Base-by-base conservation (phyloP, 805 yeast species). In the Saccharomyces jurei region DNA sequence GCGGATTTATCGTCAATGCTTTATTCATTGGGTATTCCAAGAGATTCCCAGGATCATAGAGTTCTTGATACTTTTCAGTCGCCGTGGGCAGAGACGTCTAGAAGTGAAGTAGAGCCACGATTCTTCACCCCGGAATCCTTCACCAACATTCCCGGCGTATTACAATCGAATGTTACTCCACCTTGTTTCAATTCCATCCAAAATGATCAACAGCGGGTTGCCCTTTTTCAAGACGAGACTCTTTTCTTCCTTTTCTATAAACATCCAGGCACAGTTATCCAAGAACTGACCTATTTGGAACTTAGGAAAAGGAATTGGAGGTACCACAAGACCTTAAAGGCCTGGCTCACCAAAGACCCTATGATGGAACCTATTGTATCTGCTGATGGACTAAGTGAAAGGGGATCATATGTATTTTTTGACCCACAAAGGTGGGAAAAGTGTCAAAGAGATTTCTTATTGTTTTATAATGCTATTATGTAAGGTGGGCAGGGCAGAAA, bases 341-440 rank as follows among this genome's bases (percentile, higher is more conserved):
- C 94, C 51, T 94, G 99, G 99, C 74, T 94, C 56, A 94, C 99
- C 11, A 94, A 94, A 70, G 97, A 90, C 64, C 87, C 96, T 29
- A 81, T 82, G 63, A 83, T 84, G 57, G 98, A 92, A 69, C 97
- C 97, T 1, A 81, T 88, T 14, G 88, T 89, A 56, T 81, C 86
- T 32, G 86, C 85, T 41, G 92, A 87, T 54, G 79, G 76, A 36
- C 53, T 67, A 25, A 89, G 91, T 53, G 99, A 94, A 72, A 81
- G 92, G 57, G 98, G 99, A 1, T 83, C 90, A 9, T 94, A 94
- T 68, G 84, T 91, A 26, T 92, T 94, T 70, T 94, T 94, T 68
- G 98, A 94, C 66, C 97, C 98, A 4, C 88, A 85, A 61, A 82
- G 87, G 57, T 94, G 99, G 99, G 96, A 89, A 64, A 89, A 88